Percentiles rank a stretch among this genome's conserved stretches.
These are phyloP conservation scores for Hericium rajendrae DNA, from an alignment of 768 basidiomycete genomes.

Conservation along the genomic window DNA sequence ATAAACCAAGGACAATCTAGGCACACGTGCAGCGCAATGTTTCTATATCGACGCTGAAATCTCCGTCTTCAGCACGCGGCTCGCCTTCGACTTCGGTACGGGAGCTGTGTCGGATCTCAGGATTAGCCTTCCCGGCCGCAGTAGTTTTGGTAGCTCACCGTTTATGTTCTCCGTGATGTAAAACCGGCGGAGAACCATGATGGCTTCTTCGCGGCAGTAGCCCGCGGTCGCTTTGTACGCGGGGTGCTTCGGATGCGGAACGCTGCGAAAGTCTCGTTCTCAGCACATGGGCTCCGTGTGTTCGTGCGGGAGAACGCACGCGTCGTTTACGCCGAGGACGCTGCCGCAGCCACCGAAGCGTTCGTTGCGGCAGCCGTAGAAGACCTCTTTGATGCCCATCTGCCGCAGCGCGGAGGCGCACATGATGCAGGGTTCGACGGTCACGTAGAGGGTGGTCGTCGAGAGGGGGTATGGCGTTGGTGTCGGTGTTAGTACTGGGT, in stretches of 20 bases:
- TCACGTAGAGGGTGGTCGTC: slow-evolving; percentile 86
- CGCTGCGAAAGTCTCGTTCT: slow-evolving; percentile 27
- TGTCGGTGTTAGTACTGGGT: slow-evolving; percentile 45
- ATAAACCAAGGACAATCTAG: too few species aligned
- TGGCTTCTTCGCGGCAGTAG: slow-evolving; percentile 41
- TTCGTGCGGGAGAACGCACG: slow-evolving; percentile 34
- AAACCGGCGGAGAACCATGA: slow-evolving; percentile 50
- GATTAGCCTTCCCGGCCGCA: slow-evolving; percentile 3
- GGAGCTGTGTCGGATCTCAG: slow-evolving; percentile 49
- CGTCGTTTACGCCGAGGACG: slow-evolving; percentile 77
- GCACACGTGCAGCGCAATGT: too few species aligned
- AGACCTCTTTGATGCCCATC: slow-evolving; percentile 82
- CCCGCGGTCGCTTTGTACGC: slow-evolving; percentile 60
- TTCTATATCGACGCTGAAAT: slow-evolving; percentile 26
- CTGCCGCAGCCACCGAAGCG: slow-evolving; percentile 96
- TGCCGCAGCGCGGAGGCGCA: slow-evolving; percentile 94
- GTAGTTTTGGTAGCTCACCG: slow-evolving; percentile 39
- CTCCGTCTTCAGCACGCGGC: slow-evolving; percentile 78
- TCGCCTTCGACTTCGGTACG: slow-evolving; percentile 77
- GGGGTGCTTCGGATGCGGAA: slow-evolving; percentile 65
- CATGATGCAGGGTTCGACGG: slow-evolving; percentile 99
- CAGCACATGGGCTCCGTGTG: not conserved
- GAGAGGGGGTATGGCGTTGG: slow-evolving; percentile 52
- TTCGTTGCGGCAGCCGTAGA: slow-evolving; percentile 91
- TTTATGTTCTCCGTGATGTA: slow-evolving; percentile 87